Conservation (phyloP, 2,329 filamentous ascomycete species). For the Grosmannia clavigera region DNA sequence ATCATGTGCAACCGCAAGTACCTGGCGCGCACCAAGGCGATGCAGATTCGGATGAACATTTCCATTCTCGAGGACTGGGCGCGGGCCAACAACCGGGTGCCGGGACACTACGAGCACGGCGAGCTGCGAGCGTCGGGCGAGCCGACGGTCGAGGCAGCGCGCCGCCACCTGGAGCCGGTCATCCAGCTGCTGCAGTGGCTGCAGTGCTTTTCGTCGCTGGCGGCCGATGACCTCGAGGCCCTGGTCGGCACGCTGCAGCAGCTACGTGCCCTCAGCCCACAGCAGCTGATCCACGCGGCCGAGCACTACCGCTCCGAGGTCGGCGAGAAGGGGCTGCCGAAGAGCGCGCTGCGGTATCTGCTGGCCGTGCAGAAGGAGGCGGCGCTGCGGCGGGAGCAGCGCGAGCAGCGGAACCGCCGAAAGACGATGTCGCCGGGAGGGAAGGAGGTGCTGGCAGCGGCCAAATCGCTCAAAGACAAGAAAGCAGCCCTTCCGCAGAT, state of each 20-base stretch:
- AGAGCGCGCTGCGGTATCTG: slow-evolving; percentile 80
- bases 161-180: slow-evolving; percentile 75
- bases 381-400: slow-evolving; percentile 40
- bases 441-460: too few relatives aligned
- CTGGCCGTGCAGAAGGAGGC: slow-evolving; percentile 66
- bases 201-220: slow-evolving; percentile 91
- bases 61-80: slow-evolving; percentile 95
- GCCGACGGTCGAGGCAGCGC: slow-evolving; percentile 70
- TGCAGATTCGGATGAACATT: slow-evolving; percentile 99
- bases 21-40: slow-evolving; percentile 88
- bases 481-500: neutral
- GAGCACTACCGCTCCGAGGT: slow-evolving; percentile 92
- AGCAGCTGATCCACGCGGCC: slow-evolving; percentile 82
- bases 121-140: slow-evolving; percentile 78
- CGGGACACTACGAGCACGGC: slow-evolving; percentile 90
- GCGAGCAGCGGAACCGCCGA: slow-evolving; percentile 31
- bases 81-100: slow-evolving; percentile 78
- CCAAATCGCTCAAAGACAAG: slow-evolving; percentile 12
- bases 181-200: slow-evolving; percentile 95
- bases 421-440: slow-evolving; percentile 29
- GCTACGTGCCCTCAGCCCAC: slow-evolving; percentile 68
- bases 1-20: slow-evolving; percentile 96
- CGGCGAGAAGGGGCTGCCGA: slow-evolving; percentile 82
- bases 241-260: slow-evolving; percentile 83
- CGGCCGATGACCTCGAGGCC: slow-evolving; percentile 72